Evolutionary conservation across 352 stramenopile genomes (phyloP), one percentile per base, ranked within the genome.

Genomic region (Phytophthora boehmeriae): DNA sequence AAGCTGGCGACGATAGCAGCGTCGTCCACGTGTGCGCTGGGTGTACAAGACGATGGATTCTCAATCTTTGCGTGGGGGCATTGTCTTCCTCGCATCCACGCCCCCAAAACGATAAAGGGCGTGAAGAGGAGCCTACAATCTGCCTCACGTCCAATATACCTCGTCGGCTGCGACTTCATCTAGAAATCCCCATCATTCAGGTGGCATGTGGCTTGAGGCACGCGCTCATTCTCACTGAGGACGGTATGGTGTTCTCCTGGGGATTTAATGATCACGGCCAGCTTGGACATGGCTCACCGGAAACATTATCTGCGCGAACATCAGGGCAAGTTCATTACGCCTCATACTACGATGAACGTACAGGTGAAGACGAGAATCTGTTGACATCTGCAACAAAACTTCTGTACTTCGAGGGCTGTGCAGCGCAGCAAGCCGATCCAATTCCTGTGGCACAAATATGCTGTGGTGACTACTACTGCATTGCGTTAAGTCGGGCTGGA

Each of bases 211-310:
- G 84, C 0, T 63, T 88, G 17, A 68, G 68, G 30, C 81, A 93
- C 46, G 82, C 78, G 6, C 66, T 91, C 0, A 70, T 75, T 14
- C 63, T 89, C 35, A 86, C 76, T 1, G 23, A 68, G 6, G 67
- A 84, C 14, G 79, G 79, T 1, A 85, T 89, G 59, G 68, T 93
- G 1, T 78, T 85, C 46, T 89, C 81, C 0, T 93, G 84, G 84
- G 84, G 84, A 0, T 91, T 90, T 14, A 90, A 90, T 59, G 81
- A 89, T 52, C 84, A 93, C 59, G 84, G 84, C 4, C 84, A 93
- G 43, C 71, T 90, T 1, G 84, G 84, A 3, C 84, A 93, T 41
- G 80, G 81, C n/a, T 59, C 74, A 23, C 41, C 66, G 1, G 63
- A 71, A 16, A 87, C 78, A 10, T 54, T 93, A 5, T 46, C 67